phyloP scores from a whole-genome alignment of 306 rosid species.

The Mimosa bimucronata region DNA sequence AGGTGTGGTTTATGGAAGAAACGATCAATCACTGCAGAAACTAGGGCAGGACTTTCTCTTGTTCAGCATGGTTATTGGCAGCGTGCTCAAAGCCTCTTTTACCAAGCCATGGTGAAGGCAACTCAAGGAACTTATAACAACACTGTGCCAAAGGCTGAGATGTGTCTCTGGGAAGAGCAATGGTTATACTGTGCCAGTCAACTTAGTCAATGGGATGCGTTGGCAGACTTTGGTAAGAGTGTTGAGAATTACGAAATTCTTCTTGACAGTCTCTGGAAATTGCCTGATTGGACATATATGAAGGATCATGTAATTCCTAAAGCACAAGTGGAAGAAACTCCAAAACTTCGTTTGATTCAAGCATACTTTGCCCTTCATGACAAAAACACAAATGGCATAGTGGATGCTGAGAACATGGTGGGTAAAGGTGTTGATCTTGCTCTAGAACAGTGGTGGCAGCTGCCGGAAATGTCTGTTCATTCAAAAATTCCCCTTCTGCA shows the following conservation, averaged over 20 bases:
- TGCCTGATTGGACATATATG: constrained; percentile 97
- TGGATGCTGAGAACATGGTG: constrained; percentile 87
- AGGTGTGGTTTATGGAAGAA: constrained; percentile 98
- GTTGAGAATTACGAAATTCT: constrained; percentile 94
- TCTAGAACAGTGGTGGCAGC: constrained; percentile 99
- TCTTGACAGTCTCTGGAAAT: constrained; percentile 94
- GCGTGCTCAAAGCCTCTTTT: constrained; percentile 97
- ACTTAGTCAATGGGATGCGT: constrained; percentile 98
- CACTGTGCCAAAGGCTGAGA: constrained; percentile 97
- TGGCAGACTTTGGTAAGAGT: constrained; percentile 93
- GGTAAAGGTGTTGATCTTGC: constrained; percentile 96
- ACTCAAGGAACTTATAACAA: constrained; percentile 97
- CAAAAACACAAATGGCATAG: constrained; percentile 84
- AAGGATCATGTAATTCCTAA: constrained; percentile 96
- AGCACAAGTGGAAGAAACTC: constrained; percentile 99
- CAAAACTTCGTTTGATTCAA: constrained; percentile 87
- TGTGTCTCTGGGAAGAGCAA: constrained; percentile 99
- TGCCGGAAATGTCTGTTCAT: constrained; percentile 97
- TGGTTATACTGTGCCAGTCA: constrained; percentile 94
- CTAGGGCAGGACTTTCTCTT: constrained; percentile 95
- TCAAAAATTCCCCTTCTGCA: constrained; percentile 96
- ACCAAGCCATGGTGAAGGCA: constrained; percentile 98
- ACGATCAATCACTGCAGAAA: constrained; percentile 87
- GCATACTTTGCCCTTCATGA: constrained; percentile 94
- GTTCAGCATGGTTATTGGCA: constrained; percentile 99